These are phyloP conservation scores for Daldinia bambusicola DNA, from an alignment of 495 filamentous ascomycete species.

Conservation along the genomic window DNA sequence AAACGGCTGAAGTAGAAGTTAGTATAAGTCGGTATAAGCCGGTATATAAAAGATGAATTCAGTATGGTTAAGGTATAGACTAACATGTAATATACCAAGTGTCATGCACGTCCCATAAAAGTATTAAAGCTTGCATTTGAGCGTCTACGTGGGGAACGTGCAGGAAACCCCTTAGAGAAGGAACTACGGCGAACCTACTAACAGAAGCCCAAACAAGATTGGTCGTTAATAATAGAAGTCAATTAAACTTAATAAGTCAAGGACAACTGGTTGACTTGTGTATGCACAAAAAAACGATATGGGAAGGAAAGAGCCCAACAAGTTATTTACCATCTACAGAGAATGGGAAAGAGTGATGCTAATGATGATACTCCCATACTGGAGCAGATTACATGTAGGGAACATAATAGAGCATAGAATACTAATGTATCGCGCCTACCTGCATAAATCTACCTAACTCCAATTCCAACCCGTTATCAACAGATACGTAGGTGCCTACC, in stretches of 20 bases:
- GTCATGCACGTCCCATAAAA: background rate
- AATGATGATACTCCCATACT: conserved; percentile 8
- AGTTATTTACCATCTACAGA: background rate
- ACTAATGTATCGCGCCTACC: background rate
- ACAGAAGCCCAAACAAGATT: conserved; percentile 22
- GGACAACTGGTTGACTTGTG: conserved; percentile 16
- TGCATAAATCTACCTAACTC: background rate
- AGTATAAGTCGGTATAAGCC: background rate
- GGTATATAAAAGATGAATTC: background rate
- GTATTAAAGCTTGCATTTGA: background rate
- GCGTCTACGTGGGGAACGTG: conserved; percentile 30
- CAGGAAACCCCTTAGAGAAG: conserved; percentile 22
- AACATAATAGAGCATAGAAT: background rate
- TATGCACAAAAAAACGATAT: conserved; percentile 11
- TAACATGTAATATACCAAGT: background rate
- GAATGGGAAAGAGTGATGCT: conserved; percentile 6
- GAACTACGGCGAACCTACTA: conserved; percentile 8
- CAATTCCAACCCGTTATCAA: background rate
- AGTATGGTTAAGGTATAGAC: background rate
- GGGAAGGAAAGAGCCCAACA: conserved; percentile 1
- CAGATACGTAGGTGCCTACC: too few relatives aligned
- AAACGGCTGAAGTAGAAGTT: background rate
- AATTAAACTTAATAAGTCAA: conserved; percentile 25
- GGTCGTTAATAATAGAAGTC: conserved; percentile 41
- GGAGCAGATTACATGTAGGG: background rate